These are phyloP conservation scores for Casuarina cunninghamiana DNA, from an alignment of 306 rosid species.

Conservation along the genomic window DNA sequence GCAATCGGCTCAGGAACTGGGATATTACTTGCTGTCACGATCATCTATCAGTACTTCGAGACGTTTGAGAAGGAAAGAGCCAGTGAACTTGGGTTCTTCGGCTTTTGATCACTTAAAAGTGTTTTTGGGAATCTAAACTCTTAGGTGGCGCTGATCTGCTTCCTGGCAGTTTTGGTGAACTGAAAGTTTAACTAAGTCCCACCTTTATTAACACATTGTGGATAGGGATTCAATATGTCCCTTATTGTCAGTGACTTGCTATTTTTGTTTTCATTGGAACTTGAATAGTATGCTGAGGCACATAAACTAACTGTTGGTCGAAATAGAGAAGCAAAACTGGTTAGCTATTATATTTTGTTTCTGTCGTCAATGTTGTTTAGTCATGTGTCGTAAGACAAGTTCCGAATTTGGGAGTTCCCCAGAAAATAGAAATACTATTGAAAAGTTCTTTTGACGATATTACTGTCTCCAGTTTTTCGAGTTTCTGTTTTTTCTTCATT, in stretches of 20 bases:
- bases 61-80: slow-evolving; percentile 72
- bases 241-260: background rate
- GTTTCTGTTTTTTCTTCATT: background rate
- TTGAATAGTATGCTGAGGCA: background rate
- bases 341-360: background rate
- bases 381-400: no score
- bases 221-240: background rate
- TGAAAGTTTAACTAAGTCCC: slow-evolving; percentile 30
- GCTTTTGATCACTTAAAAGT: slow-evolving; percentile 30
- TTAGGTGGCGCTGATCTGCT: slow-evolving; percentile 11
- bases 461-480: background rate
- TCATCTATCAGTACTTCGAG: slow-evolving; percentile 62
- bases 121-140: background rate
- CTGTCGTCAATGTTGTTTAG: background rate
- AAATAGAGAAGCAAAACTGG: background rate
- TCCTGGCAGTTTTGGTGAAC: slow-evolving; percentile 33
- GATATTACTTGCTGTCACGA: slow-evolving; percentile 65
- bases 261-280: background rate
- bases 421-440: no score
- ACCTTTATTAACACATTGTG: background rate
- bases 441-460: no score
- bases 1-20: slow-evolving; percentile 77
- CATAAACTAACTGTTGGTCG: background rate
- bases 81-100: slow-evolving; percentile 55
- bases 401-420: background rate